A percentile compares a stretch with the other conserved stretches of the same genome.
Evolutionary conservation across 1,284 basidiomycete species (phyloP).

Genomic region (Trichosporon sp.): DNA sequence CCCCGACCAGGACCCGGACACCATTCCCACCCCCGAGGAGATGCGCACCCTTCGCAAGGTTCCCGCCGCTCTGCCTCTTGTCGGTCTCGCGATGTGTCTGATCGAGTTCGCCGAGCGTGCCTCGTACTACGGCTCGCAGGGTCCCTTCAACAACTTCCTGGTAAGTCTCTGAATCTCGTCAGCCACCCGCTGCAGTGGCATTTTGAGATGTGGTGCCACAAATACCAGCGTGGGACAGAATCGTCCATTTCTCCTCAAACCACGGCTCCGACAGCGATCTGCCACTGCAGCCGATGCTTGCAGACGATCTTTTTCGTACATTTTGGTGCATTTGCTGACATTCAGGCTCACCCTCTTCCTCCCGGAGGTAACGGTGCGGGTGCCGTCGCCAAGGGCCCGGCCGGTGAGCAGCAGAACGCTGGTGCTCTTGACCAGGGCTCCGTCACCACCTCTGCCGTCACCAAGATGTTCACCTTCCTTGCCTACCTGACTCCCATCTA

Average conservation of each 20-base stretch:
- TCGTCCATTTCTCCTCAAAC: no score
- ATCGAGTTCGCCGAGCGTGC: conserved; percentile 45
- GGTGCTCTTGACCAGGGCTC: conserved; percentile 50
- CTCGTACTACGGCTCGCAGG: conserved; percentile 16
- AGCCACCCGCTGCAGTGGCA: no score
- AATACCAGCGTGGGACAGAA: no score
- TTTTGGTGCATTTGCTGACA: neutral
- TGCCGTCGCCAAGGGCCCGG: conserved; percentile 62
- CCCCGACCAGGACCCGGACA: conserved; percentile 5
- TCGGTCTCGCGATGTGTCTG: conserved; percentile 33
- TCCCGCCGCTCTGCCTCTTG: conserved; percentile 11
- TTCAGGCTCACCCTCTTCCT: conserved; percentile 53
- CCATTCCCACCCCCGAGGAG: conserved; percentile 16
- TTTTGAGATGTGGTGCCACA: no score
- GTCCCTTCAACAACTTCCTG: conserved; percentile 27
- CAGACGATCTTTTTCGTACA: neutral
- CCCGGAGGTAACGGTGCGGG: conserved; percentile 59
- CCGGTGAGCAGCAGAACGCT: conserved; percentile 54
- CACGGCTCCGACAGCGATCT: no score
- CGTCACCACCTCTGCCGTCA: conserved; percentile 27
- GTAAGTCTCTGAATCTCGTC: neutral
- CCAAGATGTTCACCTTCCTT: conserved; percentile 34
- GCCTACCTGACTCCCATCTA: conserved; percentile 32
- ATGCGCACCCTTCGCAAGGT: conserved; percentile 6
- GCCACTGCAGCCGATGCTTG: neutral